Percentiles rank a stretch among this genome's conserved stretches.
phyloP scores from a whole-genome alignment of 441 rosid species.

The Gossypium lobatum region DNA sequence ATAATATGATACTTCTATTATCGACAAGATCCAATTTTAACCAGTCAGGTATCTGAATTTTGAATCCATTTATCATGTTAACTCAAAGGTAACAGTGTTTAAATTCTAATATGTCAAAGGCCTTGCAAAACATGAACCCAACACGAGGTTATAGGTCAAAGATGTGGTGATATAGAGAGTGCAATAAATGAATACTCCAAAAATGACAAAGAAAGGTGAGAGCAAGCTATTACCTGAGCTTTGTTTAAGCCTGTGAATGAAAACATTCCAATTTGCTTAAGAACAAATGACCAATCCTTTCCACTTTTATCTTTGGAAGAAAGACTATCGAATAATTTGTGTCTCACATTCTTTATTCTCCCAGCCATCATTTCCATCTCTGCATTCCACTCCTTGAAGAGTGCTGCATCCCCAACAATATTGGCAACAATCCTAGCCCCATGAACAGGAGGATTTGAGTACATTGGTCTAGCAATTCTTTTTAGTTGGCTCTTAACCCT shows the following conservation, averaged over 20 bases:
- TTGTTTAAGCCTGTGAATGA: constrained; percentile 88
- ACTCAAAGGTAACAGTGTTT: background rate
- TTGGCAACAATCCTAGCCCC: constrained; percentile 92
- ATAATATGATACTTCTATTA: background rate
- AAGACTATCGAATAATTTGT: constrained; percentile 64
- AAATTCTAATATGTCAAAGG: too few relatives aligned
- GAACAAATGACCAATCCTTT: constrained; percentile 89
- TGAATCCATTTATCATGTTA: background rate
- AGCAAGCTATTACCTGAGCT: constrained; percentile 52
- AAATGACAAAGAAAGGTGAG: background rate
- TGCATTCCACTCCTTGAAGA: constrained; percentile 80
- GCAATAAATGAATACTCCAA: background rate
- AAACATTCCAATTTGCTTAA: constrained; percentile 97
- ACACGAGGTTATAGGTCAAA: too few relatives aligned
- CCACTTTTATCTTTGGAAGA: constrained; percentile 72
- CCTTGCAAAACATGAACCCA: too few relatives aligned
- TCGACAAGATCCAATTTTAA: background rate
- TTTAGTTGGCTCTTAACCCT: constrained; percentile 98
- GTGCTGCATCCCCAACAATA: constrained; percentile 74
- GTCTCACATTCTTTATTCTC: constrained; percentile 85
- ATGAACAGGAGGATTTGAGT: constrained; percentile 93
- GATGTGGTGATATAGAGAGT: background rate
- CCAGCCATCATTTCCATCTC: constrained; percentile 99
- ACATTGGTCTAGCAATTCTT: constrained; percentile 93
- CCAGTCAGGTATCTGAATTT: background rate